Base-by-base conservation (phyloP, 257 asterid genomes). In the Ophiorrhiza pumila region DNA sequence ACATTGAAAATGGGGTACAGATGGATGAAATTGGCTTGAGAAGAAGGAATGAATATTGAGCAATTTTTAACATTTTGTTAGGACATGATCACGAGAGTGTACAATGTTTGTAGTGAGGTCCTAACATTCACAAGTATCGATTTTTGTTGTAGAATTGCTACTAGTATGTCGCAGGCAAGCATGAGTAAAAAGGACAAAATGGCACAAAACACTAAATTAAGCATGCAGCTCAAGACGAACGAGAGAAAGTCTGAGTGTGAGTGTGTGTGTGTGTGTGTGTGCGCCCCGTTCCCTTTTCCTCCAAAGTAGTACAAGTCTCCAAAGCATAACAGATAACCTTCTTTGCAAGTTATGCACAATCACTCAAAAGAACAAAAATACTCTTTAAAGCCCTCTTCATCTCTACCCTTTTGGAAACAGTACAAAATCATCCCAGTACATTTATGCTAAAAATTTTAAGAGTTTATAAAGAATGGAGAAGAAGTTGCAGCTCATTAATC, bases 241-340 rank as follows among this genome's bases (percentile, higher is more conserved):
- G 68, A 62, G 68, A 62, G 68, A 63, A 39, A 63, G 69, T n/a
- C n/a, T 37, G 69, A 63, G n/a, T 39, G 47, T 22, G 49, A 4
- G 20, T 63, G 3, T 42, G 31, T 49, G 0, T 49, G 42, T 37
- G 42, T 37, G 42, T 37, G 42, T 37, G 42, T 3, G 42, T 37
- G 3, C 42, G 7, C 42, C 7, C 3, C 42, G 3, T 37, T 7
- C 3, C 42, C 42, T 31, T 58, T 58, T 29, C 65, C 22, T 7
- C 65, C 39, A 58, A 53, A 53, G 23, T 29, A 14, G 11, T 45
- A 4, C 18, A 29, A 29, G 43, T 67, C 58, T 67, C 27, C 58
- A 25, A 67, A 67, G 7, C 25, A 67, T 15, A 27, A 18, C 25
- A 45, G 50, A 18, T 63, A 14, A 22, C 69, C 69, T 43, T 63